phyloP scores from a whole-genome alignment of 345 rosid species.

The Heritiera fomes region DNA sequence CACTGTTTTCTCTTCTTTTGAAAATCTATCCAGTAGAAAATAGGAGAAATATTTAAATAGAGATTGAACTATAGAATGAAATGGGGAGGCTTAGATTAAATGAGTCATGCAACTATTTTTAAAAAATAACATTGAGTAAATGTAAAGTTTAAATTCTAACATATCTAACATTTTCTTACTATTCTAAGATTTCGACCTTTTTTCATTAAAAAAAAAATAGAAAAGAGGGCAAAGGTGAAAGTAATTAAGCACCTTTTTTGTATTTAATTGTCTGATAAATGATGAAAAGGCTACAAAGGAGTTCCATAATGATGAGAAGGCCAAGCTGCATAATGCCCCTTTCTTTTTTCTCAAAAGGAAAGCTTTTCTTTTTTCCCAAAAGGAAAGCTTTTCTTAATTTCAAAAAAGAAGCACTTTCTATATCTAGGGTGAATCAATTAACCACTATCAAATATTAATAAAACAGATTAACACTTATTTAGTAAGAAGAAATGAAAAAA shows the following conservation, averaged over 20 bases:
- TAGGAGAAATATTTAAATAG: not conserved
- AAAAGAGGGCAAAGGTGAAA: not conserved
- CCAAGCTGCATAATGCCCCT: not conserved
- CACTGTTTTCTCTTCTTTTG: not conserved
- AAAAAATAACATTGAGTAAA: too few species aligned
- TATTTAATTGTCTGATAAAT: not conserved
- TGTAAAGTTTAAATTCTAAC: too few species aligned
- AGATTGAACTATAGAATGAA: not conserved
- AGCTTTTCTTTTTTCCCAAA: not conserved
- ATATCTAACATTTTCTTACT: too few species aligned
- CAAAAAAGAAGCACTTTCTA: not conserved
- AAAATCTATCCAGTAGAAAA: not conserved
- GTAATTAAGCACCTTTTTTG: not conserved
- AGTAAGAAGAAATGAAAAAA: too few species aligned
- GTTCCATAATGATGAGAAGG: constrained; percentile 3
- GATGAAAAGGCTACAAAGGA: not conserved
- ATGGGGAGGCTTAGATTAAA: not conserved
- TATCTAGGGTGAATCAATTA: too few species aligned
- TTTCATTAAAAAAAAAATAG: too few species aligned
- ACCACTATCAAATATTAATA: not conserved
- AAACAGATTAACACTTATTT: not conserved
- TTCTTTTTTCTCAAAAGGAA: not conserved
- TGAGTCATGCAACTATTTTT: too few species aligned
- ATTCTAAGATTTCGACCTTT: too few species aligned
- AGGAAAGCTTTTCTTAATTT: not conserved